Evolutionary conservation across 2,329 filamentous ascomycete species (phyloP).

Genomic region (Alternaria incomplexa): DNA sequence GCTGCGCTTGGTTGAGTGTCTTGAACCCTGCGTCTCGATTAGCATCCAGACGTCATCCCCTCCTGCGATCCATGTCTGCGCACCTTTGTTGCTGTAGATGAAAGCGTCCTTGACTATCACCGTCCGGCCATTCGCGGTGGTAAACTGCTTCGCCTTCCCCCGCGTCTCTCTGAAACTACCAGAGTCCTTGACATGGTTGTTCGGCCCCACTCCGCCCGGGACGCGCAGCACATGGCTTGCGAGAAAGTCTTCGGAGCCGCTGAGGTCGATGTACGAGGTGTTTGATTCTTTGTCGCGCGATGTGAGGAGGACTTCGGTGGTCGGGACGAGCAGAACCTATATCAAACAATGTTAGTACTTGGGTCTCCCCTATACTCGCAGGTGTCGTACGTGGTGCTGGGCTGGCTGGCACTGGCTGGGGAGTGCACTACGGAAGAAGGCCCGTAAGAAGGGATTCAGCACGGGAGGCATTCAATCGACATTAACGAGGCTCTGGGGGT

Average conservation of each 20-base stretch:
- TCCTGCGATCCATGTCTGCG: background rate
- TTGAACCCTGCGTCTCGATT: slow-evolving; percentile 75
- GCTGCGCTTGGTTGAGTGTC: slow-evolving; percentile 83
- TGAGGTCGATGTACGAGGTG: slow-evolving; percentile 76
- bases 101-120: slow-evolving; percentile 93
- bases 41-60: slow-evolving; percentile 3
- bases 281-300: slow-evolving; percentile 87
- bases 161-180: slow-evolving; percentile 76
- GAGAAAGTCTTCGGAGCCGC: slow-evolving; percentile 91
- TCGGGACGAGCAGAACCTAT: slow-evolving; percentile 84
- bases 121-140: slow-evolving; percentile 88
- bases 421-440: slow-evolving; percentile 97
- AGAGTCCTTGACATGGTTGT: slow-evolving; percentile 58
- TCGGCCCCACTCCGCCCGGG: slow-evolving; percentile 59
- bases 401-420: slow-evolving; percentile 89
- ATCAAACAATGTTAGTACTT: slow-evolving; percentile 4
- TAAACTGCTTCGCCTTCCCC: slow-evolving; percentile 92
- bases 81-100: slow-evolving; percentile 96
- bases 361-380: background rate
- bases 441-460: slow-evolving; percentile 96
- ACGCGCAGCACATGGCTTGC: slow-evolving; percentile 95
- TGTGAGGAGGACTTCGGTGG: slow-evolving; percentile 88
- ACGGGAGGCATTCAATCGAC: slow-evolving; percentile 84
- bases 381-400: slow-evolving; percentile 74
- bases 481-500: slow-evolving; percentile 26